Evolutionary conservation across 2,329 filamentous ascomycete species (phyloP).

Genomic region (Colletotrichum musae): DNA sequence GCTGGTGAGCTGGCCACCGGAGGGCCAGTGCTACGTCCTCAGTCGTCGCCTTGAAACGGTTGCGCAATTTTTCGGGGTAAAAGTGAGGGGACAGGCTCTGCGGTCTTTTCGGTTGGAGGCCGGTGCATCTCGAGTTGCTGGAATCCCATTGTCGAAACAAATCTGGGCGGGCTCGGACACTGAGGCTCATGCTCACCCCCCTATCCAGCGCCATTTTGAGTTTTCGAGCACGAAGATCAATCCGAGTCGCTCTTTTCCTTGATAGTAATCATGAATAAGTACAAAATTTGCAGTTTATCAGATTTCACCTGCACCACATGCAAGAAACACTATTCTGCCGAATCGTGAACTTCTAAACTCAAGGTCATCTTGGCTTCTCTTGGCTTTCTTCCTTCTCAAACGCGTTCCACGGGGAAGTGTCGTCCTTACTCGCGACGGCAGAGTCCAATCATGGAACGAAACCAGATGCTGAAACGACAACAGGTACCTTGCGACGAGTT

Average conservation of each 20-base stretch:
- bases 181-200: slow-evolving; percentile 18
- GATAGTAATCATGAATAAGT: neutral
- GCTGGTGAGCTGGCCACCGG: neutral
- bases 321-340: neutral
- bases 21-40: slow-evolving; percentile 19
- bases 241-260: neutral
- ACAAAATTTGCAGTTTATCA: neutral
- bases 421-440: slow-evolving; percentile 3
- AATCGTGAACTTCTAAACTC: neutral
- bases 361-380: slow-evolving; percentile 1
- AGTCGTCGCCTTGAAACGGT: slow-evolving; percentile 22
- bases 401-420: neutral
- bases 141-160: slow-evolving; percentile 12
- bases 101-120: slow-evolving; percentile 7
- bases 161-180: slow-evolving; percentile 7
- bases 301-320: neutral
- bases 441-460: neutral
- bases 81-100: no score
- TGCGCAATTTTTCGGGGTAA: no score
- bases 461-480: neutral
- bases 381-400: neutral
- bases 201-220: neutral
- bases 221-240: slow-evolving; percentile 3
- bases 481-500: neutral
- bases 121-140: no score